Evolutionary conservation across 805 yeast species (phyloP).

Genomic region (Candida ovalis): DNA sequence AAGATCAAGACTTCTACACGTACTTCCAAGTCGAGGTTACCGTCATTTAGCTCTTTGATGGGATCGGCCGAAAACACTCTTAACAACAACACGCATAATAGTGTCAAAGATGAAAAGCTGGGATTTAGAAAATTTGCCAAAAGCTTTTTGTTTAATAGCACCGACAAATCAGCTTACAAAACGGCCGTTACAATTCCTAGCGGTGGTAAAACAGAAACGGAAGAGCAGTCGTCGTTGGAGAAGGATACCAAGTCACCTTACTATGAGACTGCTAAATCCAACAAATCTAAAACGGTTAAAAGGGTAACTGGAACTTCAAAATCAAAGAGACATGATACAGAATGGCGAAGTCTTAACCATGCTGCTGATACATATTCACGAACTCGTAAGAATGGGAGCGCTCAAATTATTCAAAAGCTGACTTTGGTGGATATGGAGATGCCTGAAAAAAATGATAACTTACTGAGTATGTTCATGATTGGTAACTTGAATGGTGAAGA

Average conservation of each 20-base stretch:
- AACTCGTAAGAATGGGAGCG: background rate
- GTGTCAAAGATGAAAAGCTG: slow-evolving; percentile 17
- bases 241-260: background rate
- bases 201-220: background rate
- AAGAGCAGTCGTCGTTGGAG: background rate
- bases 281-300: background rate
- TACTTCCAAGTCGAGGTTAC: slow-evolving; percentile 13
- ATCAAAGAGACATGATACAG: background rate
- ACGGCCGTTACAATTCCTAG: background rate
- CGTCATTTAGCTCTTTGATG: slow-evolving; percentile 18
- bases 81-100: background rate
- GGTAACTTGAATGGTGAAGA: background rate
- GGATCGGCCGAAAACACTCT: slow-evolving; percentile 14
- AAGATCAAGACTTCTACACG: slow-evolving; percentile 9
- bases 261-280: background rate
- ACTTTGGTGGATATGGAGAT: background rate
- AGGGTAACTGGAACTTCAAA: background rate
- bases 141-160: slow-evolving; percentile 18
- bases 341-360: background rate
- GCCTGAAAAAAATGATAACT: background rate
- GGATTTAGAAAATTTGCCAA: slow-evolving; percentile 26
- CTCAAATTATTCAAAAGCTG: background rate
- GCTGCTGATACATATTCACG: background rate
- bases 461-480: background rate
- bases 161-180: background rate